Evolutionary conservation across 805 yeast species (phyloP), one percentile per base, ranked within the genome.

Genomic region (Kuraishia floccosa): DNA sequence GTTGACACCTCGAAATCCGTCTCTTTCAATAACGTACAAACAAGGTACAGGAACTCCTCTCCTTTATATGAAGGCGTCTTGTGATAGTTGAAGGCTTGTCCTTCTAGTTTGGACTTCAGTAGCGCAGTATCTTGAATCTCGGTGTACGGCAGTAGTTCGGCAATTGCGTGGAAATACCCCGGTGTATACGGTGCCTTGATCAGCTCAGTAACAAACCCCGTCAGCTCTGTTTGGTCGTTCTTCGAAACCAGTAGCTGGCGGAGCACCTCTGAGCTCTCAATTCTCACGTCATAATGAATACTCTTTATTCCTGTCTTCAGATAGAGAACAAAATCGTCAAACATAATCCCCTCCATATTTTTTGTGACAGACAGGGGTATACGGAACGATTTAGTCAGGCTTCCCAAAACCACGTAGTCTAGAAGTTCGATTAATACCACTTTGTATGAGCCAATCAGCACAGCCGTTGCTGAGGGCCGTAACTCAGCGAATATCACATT

Each of bases 381-480:
- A 2, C 17, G 30, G 22, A 52, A 74, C 3, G 78, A 50, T 36
- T 56, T 33, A 27, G 51, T 32, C 30, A 65, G 37, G 34, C 63
- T 56, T 4, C 74, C 71, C 9, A 75, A 47, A 5, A 57, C 49
- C 28, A 63, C 52, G 39, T 56, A 73, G 35, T 75, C 78, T 30
- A 85, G 61, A 1, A 61, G 36, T 36, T 84, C 84, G 23, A 85
- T 66, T 2, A 83, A 45, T 11, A 49, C 47, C 24, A 79, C 56
- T 12, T 65, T 60, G 35, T 58, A 55, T 6, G 46, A 42, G 7
- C 67, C 59, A n/a, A n/a, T n/a, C 10, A 42, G 41, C 2, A 28
- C 21, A 3, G 25, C 28, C 7, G 17, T 8, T 7, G 29, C 12
- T 31, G 30, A 13, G 30, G 14, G 30, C 14, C 31, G 21, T 30